These are phyloP conservation scores for Selenicereus undatus DNA, from an alignment of 148 eudicot genomes.

Conservation along the genomic window DNA sequence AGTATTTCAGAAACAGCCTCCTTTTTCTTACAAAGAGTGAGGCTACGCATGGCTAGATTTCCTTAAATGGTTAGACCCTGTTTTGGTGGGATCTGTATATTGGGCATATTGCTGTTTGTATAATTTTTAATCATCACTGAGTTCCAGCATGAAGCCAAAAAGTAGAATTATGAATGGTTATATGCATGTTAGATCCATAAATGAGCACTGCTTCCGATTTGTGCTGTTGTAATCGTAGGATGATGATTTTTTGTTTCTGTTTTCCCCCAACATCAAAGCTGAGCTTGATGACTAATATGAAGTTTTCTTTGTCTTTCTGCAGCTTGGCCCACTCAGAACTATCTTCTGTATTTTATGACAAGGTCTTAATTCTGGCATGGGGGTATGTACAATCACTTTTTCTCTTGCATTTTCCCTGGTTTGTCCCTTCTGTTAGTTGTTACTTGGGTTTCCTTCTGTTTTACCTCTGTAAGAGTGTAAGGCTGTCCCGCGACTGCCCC, in stretches of 20 bases:
- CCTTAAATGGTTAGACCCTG: neutral
- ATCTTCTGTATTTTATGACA: constrained; percentile 83
- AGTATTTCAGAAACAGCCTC: neutral
- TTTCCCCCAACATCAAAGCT: neutral
- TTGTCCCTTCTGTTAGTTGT: neutral
- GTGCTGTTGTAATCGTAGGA: neutral
- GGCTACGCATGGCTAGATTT: neutral
- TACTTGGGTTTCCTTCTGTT: neutral
- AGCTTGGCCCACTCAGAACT: constrained; percentile 87
- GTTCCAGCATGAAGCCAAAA: neutral
- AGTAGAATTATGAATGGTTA: neutral
- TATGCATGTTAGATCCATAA: neutral
- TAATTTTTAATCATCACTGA: neutral
- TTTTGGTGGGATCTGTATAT: neutral
- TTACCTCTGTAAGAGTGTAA: neutral
- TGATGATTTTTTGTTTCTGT: too few species aligned
- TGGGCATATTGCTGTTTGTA: neutral
- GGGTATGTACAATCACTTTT: constrained; percentile 51
- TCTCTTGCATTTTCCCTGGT: neutral
- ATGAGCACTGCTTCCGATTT: neutral
- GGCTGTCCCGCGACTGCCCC: neutral
- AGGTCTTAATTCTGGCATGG: constrained; percentile 85
- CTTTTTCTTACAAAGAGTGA: neutral
- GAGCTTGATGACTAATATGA: constrained; percentile 11
- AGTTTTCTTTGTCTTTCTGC: constrained; percentile 19